Evolutionary conservation across 2,329 filamentous ascomycete species (phyloP).

Genomic region (Zymoseptoria crescenta): DNA sequence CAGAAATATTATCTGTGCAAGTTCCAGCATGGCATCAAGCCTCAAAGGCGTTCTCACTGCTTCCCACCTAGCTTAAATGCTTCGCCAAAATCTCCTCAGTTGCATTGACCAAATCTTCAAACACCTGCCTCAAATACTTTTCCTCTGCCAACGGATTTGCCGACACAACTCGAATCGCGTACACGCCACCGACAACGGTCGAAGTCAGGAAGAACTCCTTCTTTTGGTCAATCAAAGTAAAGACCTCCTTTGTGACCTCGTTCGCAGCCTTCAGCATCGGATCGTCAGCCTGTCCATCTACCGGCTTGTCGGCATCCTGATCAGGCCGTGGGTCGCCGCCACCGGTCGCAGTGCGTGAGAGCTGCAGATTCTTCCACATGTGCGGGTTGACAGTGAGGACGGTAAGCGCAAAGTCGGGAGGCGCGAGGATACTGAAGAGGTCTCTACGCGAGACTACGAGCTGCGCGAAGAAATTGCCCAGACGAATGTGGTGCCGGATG

Average conservation of each 20-base stretch:
- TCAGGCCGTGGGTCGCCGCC: conserved; percentile 21
- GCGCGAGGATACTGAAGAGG: conserved; percentile 67
- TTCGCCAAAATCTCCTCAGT: conserved; percentile 48
- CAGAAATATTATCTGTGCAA: background rate
- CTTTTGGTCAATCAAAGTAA: conserved; percentile 62
- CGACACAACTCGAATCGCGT: conserved; percentile 75
- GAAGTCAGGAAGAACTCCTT: conserved; percentile 80
- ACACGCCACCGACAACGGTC: conserved; percentile 62
- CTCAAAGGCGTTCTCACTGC: background rate
- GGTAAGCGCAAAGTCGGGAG: conserved; percentile 69
- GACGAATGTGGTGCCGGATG: conserved; percentile 58
- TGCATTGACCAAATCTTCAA: conserved; percentile 61
- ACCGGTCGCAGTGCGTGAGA: conserved; percentile 23
- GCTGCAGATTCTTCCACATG: conserved; percentile 20
- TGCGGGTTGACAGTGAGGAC: conserved; percentile 59
- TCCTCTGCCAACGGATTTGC: conserved; percentile 63
- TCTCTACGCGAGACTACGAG: conserved; percentile 54
- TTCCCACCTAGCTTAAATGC: background rate
- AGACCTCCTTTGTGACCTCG: conserved; percentile 62
- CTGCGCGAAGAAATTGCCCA: conserved; percentile 63
- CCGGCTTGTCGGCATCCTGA: conserved; percentile 20
- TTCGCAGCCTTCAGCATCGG: conserved; percentile 52
- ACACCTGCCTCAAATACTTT: conserved; percentile 63
- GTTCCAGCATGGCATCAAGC: background rate
- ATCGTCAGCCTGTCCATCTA: conserved; percentile 25